Conservation (phyloP, 2,329 filamentous ascomycete genomes). For the Cadophora malorum region DNA sequence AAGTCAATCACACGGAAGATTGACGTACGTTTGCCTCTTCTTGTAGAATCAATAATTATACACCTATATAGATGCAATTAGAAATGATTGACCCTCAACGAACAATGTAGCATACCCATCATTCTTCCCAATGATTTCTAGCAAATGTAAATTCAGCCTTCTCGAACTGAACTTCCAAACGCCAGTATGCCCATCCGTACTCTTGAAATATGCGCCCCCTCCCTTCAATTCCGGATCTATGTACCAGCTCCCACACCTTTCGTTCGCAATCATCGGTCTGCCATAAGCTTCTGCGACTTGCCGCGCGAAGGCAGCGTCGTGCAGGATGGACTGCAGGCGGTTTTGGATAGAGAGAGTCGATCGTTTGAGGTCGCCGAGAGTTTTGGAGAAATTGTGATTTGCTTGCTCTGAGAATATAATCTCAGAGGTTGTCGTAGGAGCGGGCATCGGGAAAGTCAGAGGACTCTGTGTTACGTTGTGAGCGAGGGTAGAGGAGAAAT, state of each 20-base stretch:
- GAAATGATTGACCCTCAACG: not conserved
- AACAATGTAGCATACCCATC: slow-evolving; percentile 64
- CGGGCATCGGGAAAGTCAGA: slow-evolving; percentile 32
- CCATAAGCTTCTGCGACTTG: slow-evolving; percentile 59
- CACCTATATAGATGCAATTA: slow-evolving; percentile 53
- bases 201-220: slow-evolving; percentile 93
- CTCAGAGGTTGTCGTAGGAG: slow-evolving; percentile 55
- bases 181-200: slow-evolving; percentile 90
- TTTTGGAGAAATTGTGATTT: slow-evolving; percentile 71
- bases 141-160: slow-evolving; percentile 82
- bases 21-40: slow-evolving; percentile 78
- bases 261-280: slow-evolving; percentile 85
- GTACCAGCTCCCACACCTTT: slow-evolving; percentile 97
- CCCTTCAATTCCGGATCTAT: slow-evolving; percentile 69
- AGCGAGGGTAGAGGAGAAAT: not conserved
- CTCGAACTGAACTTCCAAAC: slow-evolving; percentile 91
- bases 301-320: slow-evolving; percentile 78
- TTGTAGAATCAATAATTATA: slow-evolving; percentile 91
- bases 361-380: slow-evolving; percentile 74
- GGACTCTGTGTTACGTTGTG: not conserved
- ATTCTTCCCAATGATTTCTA: slow-evolving; percentile 68
- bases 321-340: slow-evolving; percentile 78
- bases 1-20: slow-evolving; percentile 3
- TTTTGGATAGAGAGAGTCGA: slow-evolving; percentile 81
- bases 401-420: slow-evolving; percentile 53